Evolutionary conservation across 148 eudicot species (phyloP).

Genomic region (Rhododendron kiyosumense): DNA sequence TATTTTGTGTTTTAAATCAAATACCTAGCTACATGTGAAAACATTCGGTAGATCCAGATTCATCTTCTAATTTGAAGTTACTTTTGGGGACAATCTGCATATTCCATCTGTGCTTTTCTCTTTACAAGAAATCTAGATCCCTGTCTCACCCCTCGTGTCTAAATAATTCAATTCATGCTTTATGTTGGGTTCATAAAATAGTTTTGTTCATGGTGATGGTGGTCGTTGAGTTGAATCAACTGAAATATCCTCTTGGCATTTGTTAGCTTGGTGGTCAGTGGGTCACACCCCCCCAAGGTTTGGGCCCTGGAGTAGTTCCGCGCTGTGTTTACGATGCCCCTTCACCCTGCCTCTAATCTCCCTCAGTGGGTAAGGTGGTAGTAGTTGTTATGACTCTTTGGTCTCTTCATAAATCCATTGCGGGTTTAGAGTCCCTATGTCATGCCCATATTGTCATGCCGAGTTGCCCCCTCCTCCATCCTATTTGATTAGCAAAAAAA

Average conservation of each 20-base stretch:
- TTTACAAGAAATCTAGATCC: neutral
- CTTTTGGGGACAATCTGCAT: neutral
- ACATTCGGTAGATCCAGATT: neutral
- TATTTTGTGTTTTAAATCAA: constrained; percentile 8
- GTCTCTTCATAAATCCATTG: neutral
- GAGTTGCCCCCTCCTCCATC: neutral
- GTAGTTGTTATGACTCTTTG: neutral
- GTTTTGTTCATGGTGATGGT: neutral
- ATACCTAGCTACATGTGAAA: neutral
- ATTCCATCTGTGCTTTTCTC: neutral
- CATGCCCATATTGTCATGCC: neutral
- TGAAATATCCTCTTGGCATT: neutral
- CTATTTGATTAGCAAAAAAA: neutral
- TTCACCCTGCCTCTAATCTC: neutral
- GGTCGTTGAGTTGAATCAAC: neutral
- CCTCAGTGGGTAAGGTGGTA: neutral
- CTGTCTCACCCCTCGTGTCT: neutral
- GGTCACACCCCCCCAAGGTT: neutral
- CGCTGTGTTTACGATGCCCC: neutral
- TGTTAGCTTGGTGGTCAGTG: neutral
- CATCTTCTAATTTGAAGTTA: neutral
- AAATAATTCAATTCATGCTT: neutral
- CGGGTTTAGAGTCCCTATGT: neutral
- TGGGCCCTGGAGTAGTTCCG: neutral
- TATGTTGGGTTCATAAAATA: neutral